phyloP scores from a whole-genome alignment of 805 yeast genomes.

The Groenewaldozyma salmanticensis region DNA sequence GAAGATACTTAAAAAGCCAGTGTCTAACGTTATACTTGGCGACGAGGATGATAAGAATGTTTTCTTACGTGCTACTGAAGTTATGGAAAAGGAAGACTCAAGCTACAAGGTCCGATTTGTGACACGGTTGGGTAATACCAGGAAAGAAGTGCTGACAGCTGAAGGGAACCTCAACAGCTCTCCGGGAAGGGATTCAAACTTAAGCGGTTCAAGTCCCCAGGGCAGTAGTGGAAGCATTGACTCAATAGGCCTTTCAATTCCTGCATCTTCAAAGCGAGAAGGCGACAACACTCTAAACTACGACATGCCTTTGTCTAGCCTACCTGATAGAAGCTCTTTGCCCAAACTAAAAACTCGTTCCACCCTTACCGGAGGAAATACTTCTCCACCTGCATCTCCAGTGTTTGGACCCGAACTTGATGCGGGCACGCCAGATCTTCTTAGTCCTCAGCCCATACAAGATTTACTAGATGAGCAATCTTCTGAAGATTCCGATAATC shows the following conservation, averaged over 20 bases:
- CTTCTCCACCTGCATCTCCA: too few relatives aligned
- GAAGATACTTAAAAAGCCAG: conserved; percentile 47
- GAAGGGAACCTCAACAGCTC: too few relatives aligned
- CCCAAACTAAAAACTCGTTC: too few relatives aligned
- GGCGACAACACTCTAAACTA: not conserved
- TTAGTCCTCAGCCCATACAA: too few relatives aligned
- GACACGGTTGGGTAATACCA: conserved; percentile 25
- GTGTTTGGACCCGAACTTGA: too few relatives aligned
- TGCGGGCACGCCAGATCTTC: too few relatives aligned
- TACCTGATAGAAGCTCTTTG: too few relatives aligned
- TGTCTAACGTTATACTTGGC: conserved; percentile 58
- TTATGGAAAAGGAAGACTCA: conserved; percentile 63
- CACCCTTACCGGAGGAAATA: too few relatives aligned
- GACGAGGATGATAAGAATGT: conserved; percentile 52
- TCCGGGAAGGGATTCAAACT: too few relatives aligned
- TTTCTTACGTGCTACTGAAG: conserved; percentile 57
- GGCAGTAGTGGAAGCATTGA: not conserved
- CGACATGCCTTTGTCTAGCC: too few relatives aligned
- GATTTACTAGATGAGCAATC: not conserved
- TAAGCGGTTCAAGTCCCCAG: not conserved
- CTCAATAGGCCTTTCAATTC: not conserved
- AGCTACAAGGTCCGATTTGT: conserved; percentile 70
- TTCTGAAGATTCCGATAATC: not conserved
- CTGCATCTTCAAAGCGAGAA: too few relatives aligned
- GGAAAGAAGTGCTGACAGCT: too few relatives aligned